Base-by-base conservation (phyloP, 257 asterid genomes). In the Solanum sparsipilum region DNA sequence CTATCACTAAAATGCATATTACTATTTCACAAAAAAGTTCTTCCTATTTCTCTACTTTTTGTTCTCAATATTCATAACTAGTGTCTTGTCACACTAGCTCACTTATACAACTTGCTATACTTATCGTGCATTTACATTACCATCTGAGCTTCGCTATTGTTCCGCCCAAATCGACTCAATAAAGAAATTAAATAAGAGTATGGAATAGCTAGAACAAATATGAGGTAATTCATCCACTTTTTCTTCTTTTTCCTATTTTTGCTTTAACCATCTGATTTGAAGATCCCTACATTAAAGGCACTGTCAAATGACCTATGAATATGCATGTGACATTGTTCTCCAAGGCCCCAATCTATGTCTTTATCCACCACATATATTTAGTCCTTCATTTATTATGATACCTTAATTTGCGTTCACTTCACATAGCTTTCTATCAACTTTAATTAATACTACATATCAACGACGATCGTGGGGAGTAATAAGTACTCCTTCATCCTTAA, bases 321-420 rank as follows among this genome's bases (percentile, higher is more conserved):
- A 63, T 23, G 79, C 89, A 88, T 87, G 68, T 88, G 87, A 56
- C 44, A 36, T 88, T 88, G 87, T 83, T 83, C 41, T 35, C 87
- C 25, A 32, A 84, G 31, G 36, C 65, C 48, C 60, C 25, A 9
- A 56, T 58, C 46, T 71, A 9, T 67, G 36, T 82, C 71, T 81
- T 81, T 41, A 81, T 67, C 70, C 27, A 48, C 82, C 68, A 29
- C 41, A 81, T 81, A 81, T 81, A 31, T 46, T 81, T 25, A 46
- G 18, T 81, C 41, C 68, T 63, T 29, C 85, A 81, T 81, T 81
- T 81, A 81, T 46, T 81, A 27, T 46, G 88, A 87, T 76, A 35
- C 88, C 85, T 87, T 74, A 60, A 56, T 48, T 74, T 73, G 20
- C 29, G 44, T 44, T 75, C 29, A 56, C 85, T 73, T 35, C 86